phyloP scores from a whole-genome alignment of 73 alveolate genomes.

The Durusdinium trenchii region DNA sequence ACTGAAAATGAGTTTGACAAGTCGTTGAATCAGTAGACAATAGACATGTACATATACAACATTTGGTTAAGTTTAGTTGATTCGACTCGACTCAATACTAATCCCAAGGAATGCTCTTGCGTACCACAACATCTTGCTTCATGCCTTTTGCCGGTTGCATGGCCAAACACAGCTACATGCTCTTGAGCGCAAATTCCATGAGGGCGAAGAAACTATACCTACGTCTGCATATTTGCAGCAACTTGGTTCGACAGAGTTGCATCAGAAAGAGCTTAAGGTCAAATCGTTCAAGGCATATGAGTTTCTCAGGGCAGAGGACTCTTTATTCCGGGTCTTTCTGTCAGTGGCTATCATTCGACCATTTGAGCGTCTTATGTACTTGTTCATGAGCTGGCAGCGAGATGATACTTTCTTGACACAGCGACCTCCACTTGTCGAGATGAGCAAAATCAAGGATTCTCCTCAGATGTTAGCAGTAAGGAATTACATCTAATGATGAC shows the following conservation, averaged over 20 bases:
- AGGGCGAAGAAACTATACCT: neutral
- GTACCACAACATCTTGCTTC: neutral
- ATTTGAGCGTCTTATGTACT: neutral
- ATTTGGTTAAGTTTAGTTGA: too few relatives aligned
- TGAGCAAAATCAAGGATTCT: neutral
- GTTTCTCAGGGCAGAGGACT: neutral
- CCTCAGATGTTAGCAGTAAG: neutral
- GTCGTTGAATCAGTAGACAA: too few relatives aligned
- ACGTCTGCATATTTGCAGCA: neutral
- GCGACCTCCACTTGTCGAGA: neutral
- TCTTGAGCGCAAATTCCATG: neutral
- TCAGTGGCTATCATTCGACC: neutral
- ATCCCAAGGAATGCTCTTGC: neutral
- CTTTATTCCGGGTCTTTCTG: neutral
- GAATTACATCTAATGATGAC: neutral
- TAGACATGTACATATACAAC: too few relatives aligned
- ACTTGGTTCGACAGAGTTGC: neutral
- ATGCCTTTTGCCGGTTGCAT: neutral
- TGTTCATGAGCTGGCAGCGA: neutral
- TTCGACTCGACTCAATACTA: too few relatives aligned
- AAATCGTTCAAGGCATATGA: neutral
- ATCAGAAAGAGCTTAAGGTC: neutral
- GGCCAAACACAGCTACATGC: neutral
- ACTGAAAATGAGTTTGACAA: too few relatives aligned
- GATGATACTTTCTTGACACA: neutral